These are phyloP conservation scores for Grosmannia huntii DNA, from an alignment of 2,329 filamentous ascomycete genomes.

Conservation along the genomic window DNA sequence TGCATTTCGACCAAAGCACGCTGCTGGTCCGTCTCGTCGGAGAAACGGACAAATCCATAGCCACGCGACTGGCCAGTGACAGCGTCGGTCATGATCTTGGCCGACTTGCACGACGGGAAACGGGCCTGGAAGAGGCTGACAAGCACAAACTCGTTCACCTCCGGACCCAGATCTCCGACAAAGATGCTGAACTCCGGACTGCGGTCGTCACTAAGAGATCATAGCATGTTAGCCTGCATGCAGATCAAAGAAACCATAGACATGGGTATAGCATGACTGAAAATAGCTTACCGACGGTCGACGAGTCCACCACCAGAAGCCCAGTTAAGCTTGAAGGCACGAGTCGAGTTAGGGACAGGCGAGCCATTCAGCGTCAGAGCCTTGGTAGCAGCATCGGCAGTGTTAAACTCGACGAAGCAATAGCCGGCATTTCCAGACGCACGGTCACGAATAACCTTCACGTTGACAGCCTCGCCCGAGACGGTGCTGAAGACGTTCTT, in stretches of 20 bases:
- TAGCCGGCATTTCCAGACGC: constrained; percentile 98
- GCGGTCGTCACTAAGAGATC: constrained; percentile 64
- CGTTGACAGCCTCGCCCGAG: constrained; percentile 88
- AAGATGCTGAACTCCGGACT: constrained; percentile 96
- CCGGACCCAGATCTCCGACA: constrained; percentile 91
- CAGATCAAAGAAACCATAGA: neutral
- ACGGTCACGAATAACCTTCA: constrained; percentile 99
- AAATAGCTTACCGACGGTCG: constrained; percentile 63
- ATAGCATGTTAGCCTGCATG: neutral
- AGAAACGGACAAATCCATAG: constrained; percentile 96
- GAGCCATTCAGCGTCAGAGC: constrained; percentile 82
- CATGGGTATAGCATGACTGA: neutral
- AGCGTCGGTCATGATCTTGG: constrained; percentile 99
- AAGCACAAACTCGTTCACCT: constrained; percentile 96
- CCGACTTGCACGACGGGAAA: constrained; percentile 95
- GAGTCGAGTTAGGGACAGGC: constrained; percentile 83
- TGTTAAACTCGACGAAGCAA: constrained; percentile 91
- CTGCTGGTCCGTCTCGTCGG: constrained; percentile 90
- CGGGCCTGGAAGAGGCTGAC: constrained; percentile 94
- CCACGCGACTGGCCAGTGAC: constrained; percentile 95
- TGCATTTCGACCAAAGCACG: constrained; percentile 96
- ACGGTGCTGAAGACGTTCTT: constrained; percentile 82
- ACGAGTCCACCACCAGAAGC: constrained; percentile 90
- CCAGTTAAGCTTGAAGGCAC: constrained; percentile 99
- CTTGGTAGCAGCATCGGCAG: constrained; percentile 75